Percentiles rank a stretch among this genome's conserved stretches.
Evolutionary conservation across 2,329 filamentous ascomycete genomes (phyloP).

Genomic region (Aspergillus sp.): DNA sequence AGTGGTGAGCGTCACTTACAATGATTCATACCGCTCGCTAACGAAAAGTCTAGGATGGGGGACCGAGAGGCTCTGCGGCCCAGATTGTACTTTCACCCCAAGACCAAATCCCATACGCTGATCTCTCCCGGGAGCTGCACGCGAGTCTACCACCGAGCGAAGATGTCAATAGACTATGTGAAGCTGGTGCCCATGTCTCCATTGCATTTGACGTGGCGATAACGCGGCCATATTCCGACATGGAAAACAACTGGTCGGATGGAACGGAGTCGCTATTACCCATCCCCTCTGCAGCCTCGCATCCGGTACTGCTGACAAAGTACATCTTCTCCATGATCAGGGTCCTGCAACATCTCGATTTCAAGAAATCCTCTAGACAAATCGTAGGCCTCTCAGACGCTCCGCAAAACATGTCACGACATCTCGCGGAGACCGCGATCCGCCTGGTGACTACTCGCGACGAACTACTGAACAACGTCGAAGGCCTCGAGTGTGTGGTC

Average conservation of each 20-base stretch:
- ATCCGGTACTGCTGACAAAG: conserved; percentile 56
- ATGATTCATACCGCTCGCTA: background rate
- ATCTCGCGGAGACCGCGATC: conserved; percentile 35
- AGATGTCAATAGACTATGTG: conserved; percentile 45
- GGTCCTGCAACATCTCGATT: conserved; percentile 54
- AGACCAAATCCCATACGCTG: background rate
- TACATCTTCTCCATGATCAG: conserved; percentile 53
- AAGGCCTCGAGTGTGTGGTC: conserved; percentile 50
- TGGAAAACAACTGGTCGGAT: conserved; percentile 32
- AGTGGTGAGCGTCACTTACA: no score
- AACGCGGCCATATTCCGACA: conserved; percentile 38
- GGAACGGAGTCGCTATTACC: conserved; percentile 4
- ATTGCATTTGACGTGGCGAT: conserved; percentile 43
- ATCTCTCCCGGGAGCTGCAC: conserved; percentile 38
- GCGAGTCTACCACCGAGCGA: conserved; percentile 45
- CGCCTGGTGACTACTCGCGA: conserved; percentile 45
- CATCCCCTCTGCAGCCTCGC: conserved; percentile 34
- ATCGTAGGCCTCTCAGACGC: conserved; percentile 26
- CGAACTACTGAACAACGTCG: conserved; percentile 42
- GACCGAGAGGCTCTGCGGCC: background rate
- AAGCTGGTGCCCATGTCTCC: conserved; percentile 35
- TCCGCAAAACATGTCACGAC: conserved; percentile 31
- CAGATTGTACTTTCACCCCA: background rate
- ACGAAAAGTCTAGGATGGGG: background rate
- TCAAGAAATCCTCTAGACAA: conserved; percentile 17